Conservation (phyloP, 257 asterid species). For the Fraxinus americana region DNA sequence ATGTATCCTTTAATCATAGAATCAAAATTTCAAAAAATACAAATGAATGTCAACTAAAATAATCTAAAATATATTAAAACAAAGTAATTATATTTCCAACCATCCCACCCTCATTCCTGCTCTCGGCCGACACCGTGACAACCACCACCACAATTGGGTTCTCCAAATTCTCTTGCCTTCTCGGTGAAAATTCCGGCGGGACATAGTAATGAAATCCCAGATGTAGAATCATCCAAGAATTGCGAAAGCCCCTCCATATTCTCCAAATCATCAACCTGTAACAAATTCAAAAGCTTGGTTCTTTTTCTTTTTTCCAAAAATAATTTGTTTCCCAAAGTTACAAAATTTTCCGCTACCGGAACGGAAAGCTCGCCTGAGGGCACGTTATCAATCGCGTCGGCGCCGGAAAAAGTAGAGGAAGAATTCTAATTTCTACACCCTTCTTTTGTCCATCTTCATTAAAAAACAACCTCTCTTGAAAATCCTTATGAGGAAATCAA, state of each 20-base stretch:
- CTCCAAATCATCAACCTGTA: slow-evolving; percentile 73
- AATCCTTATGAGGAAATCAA: slow-evolving; percentile 76
- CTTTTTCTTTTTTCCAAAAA: neutral
- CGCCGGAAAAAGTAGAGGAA: slow-evolving; percentile 52
- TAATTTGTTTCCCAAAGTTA: neutral
- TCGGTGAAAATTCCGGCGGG: slow-evolving; percentile 42
- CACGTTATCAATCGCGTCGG: slow-evolving; percentile 59
- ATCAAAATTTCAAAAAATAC: too few relatives aligned
- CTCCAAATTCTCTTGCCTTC: slow-evolving; percentile 27
- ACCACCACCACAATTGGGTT: slow-evolving; percentile 36
- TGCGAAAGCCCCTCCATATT: slow-evolving; percentile 79
- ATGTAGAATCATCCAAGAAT: slow-evolving; percentile 63
- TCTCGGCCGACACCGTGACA: too few relatives aligned
- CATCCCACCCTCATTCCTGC: too few relatives aligned
- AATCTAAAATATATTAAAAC: too few relatives aligned
- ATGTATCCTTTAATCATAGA: too few relatives aligned
- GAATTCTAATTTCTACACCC: slow-evolving; percentile 38
- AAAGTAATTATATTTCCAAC: too few relatives aligned
- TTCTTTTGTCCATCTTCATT: slow-evolving; percentile 47
- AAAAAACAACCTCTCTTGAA: slow-evolving; percentile 41
- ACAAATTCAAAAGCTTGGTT: neutral
- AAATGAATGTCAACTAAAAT: too few relatives aligned
- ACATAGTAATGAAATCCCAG: slow-evolving; percentile 47
- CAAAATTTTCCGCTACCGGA: neutral
- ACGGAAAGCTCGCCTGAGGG: slow-evolving; percentile 14